These are phyloP conservation scores for Wallemia hederae DNA, from an alignment of 1,284 basidiomycete genomes.

Conservation along the genomic window DNA sequence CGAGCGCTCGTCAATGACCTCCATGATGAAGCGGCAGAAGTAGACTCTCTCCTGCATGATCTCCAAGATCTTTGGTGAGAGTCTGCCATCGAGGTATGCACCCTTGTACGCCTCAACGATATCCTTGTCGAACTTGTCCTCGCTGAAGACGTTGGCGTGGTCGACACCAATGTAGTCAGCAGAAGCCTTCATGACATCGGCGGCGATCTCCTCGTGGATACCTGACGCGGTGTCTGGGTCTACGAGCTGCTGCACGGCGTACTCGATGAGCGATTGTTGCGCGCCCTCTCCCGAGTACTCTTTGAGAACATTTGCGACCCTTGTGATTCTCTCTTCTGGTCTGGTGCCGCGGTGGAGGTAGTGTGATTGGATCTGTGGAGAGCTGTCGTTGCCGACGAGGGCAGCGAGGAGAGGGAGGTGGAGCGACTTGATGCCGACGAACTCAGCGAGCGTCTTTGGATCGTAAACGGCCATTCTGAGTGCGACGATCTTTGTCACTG, in stretches of 20 bases:
- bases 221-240: not conserved
- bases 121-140: slow-evolving; percentile 2
- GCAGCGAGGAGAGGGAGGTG: slow-evolving; percentile 59
- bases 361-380: slow-evolving; percentile 19
- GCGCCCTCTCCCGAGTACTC: slow-evolving; percentile 10
- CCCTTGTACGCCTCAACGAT: slow-evolving; percentile 20
- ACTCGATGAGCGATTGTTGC: slow-evolving; percentile 1
- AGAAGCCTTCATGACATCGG: not conserved
- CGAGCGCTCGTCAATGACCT: slow-evolving; percentile 33
- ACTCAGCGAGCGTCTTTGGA: slow-evolving; percentile 31
- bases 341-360: slow-evolving; percentile 11
- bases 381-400: slow-evolving; percentile 60
- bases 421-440: slow-evolving; percentile 34
- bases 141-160: slow-evolving; percentile 13
- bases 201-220: slow-evolving; percentile 1
- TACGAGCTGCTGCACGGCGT: slow-evolving; percentile 5
- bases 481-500: slow-evolving; percentile 8
- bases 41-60: slow-evolving; percentile 29
- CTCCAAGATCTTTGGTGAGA: slow-evolving; percentile 30
- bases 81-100: slow-evolving; percentile 30
- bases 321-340: slow-evolving; percentile 13
- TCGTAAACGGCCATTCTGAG: slow-evolving; percentile 28
- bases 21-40: slow-evolving; percentile 41
- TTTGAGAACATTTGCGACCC: slow-evolving; percentile 14
- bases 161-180: slow-evolving; percentile 11